phyloP scores from a whole-genome alignment of 495 filamentous ascomycete species.

The Schizothecium vesticola region DNA sequence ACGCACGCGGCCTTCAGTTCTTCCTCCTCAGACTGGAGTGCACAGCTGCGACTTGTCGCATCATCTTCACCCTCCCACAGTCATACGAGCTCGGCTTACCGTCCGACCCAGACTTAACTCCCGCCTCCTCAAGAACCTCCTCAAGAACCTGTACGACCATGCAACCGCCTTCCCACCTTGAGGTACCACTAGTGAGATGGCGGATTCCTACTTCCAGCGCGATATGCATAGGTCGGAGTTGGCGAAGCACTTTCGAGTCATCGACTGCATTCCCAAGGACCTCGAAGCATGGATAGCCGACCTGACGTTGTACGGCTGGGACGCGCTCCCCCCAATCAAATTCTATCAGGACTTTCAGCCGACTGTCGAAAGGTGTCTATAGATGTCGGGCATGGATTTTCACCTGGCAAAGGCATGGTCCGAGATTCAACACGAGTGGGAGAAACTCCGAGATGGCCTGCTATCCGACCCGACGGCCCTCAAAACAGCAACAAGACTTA shows the following conservation, averaged over 20 bases:
- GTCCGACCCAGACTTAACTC: neutral
- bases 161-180: conserved; percentile 2
- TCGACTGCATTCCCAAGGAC: conserved; percentile 11
- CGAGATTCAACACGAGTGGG: conserved; percentile 6
- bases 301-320: neutral
- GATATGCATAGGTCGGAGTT: conserved; percentile 7
- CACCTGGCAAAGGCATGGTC: conserved; percentile 12
- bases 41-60: conserved; percentile 3
- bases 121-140: conserved; percentile 1
- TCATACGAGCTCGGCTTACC: neutral
- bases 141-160: conserved; percentile 10
- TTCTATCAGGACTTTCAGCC: conserved; percentile 8
- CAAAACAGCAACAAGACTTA: neutral
- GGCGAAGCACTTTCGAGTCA: conserved; percentile 1
- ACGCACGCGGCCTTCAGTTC: conserved; percentile 12
- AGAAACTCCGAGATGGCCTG: neutral
- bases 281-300: neutral
- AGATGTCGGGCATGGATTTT: conserved; percentile 9
- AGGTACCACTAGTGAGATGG: neutral
- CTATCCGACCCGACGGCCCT: neutral
- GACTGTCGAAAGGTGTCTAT: conserved; percentile 5
- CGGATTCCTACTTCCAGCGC: conserved; percentile 1
- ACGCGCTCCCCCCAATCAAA: conserved; percentile 3
- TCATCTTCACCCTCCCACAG: conserved; percentile 10
- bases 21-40: conserved; percentile 14